Conservation (phyloP, 2,329 filamentous ascomycete species). For the Ceratocystis eucalypticola region DNA sequence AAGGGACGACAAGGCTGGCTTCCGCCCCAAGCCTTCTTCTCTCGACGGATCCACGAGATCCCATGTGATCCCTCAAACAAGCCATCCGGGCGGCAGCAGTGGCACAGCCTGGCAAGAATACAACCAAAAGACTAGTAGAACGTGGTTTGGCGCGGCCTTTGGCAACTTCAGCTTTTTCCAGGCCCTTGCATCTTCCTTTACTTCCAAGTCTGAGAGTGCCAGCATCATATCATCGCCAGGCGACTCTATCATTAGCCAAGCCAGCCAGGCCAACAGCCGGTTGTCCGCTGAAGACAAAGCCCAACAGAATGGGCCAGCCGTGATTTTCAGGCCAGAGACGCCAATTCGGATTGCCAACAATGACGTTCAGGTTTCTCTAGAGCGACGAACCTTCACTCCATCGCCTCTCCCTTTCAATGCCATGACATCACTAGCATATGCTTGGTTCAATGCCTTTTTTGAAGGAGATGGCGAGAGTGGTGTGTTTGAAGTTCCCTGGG, state of each 20-base stretch:
- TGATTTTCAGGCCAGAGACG: constrained; percentile 60
- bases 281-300: constrained; percentile 17
- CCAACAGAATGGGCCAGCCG: constrained; percentile 39
- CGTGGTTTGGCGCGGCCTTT: constrained; percentile 18
- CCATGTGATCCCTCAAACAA: constrained; percentile 13
- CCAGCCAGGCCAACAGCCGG: constrained; percentile 4
- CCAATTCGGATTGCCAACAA: constrained; percentile 62
- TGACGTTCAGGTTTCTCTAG: constrained; percentile 82
- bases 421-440: constrained; percentile 84
- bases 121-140: constrained; percentile 16
- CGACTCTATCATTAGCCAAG: constrained; percentile 12
- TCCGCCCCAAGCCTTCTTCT: constrained; percentile 2
- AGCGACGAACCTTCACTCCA: constrained; percentile 66
- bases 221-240: constrained; percentile 16
- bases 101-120: constrained; percentile 18
- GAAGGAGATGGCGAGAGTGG: constrained; percentile 57
- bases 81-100: constrained; percentile 12
- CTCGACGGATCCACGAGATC: neutral
- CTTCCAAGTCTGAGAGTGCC: constrained; percentile 16
- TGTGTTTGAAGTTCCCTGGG: constrained; percentile 46
- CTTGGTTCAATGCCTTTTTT: constrained; percentile 95
- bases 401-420: constrained; percentile 71
- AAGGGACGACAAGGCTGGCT: constrained; percentile 13
- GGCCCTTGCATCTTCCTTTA: constrained; percentile 17
- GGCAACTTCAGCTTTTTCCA: constrained; percentile 19